Conservation (phyloP, 202 grass and related monocot species). For the Alloteropsis angusta region DNA sequence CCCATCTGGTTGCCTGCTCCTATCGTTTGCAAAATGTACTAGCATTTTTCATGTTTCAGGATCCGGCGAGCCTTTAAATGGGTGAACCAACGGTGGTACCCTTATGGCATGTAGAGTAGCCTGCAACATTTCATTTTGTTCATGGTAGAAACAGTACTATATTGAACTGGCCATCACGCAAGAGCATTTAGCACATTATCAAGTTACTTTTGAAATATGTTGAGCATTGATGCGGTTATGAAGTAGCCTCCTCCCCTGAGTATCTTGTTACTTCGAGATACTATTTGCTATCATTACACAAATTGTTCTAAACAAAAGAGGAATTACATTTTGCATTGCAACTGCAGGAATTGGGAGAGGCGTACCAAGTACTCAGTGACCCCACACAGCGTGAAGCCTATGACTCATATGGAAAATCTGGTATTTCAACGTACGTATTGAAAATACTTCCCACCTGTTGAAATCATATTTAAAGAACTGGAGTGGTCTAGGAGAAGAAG, state of each 20-base stretch:
- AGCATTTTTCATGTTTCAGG: neutral
- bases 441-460: neutral
- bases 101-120: neutral
- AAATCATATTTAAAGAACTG: neutral
- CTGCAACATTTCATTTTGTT: neutral
- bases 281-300: neutral
- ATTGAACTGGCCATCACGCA: neutral
- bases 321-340: neutral
- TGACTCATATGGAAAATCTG: slow-evolving; percentile 66
- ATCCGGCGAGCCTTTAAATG: neutral
- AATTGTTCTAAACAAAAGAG: neutral
- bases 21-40: neutral
- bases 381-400: slow-evolving; percentile 61
- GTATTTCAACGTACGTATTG: slow-evolving; percentile 83
- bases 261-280: neutral
- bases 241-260: neutral
- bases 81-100: neutral
- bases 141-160: neutral
- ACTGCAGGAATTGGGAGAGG: slow-evolving; percentile 81
- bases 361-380: slow-evolving; percentile 97
- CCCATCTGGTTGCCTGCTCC: neutral
- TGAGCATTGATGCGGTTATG: neutral
- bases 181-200: neutral
- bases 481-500: neutral
- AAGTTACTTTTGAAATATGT: neutral